These are phyloP conservation scores for Musa itinerans DNA, from an alignment of 176 grass and related monocot genomes.

Conservation along the genomic window DNA sequence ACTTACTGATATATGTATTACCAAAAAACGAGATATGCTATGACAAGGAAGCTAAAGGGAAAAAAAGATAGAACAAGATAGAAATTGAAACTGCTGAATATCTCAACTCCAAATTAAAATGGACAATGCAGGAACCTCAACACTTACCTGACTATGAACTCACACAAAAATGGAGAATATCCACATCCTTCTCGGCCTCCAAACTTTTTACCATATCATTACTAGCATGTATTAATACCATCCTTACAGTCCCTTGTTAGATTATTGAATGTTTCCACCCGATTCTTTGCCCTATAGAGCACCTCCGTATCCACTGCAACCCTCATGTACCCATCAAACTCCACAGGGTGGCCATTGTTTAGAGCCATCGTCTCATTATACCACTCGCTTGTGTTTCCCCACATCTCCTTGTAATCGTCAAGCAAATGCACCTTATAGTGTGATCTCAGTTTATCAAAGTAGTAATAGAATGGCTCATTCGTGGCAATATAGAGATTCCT, in stretches of 20 bases:
- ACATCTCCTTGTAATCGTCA: constrained; percentile 87
- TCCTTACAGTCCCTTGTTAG: constrained; percentile 96
- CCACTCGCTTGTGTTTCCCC: constrained; percentile 79
- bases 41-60: background rate
- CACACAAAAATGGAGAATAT: background rate
- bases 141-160: background rate
- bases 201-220: background rate
- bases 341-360: constrained; percentile 45
- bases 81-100: background rate
- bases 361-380: constrained; percentile 65
- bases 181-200: background rate
- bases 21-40: background rate
- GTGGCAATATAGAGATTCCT: constrained; percentile 85
- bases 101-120: background rate
- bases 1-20: too few relatives aligned
- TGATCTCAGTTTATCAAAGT: constrained; percentile 84
- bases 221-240: constrained; percentile 74
- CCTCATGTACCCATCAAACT: constrained; percentile 88
- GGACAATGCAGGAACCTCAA: background rate
- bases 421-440: constrained; percentile 85
- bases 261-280: constrained; percentile 85
- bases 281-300: constrained; percentile 62
- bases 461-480: constrained; percentile 80
- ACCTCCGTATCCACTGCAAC: constrained; percentile 86
- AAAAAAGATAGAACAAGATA: background rate